Evolutionary conservation across 192 early-diverging fungal genomes (phyloP), one percentile per base, ranked within the genome.

Genomic region (Coemansia sp.): DNA sequence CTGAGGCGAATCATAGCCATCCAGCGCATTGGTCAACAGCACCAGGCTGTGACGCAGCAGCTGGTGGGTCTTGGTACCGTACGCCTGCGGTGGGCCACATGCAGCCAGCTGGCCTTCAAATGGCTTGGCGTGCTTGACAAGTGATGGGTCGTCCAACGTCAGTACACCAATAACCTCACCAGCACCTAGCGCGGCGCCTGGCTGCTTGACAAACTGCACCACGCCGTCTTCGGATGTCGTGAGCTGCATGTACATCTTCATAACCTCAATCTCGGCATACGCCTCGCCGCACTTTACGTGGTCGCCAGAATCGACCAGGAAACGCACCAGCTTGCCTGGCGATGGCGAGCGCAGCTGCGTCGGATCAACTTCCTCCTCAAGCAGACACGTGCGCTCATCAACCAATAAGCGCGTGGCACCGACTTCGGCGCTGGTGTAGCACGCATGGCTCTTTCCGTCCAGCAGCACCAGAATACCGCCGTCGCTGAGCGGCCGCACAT

Each of bases 221-320:
- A 93, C 79, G 55, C 97, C 97, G 78, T 90, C 90, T 70, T 97
- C 94, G 25, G 86, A 75, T 31, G 95, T 92, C 21, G 95, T 83
- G 68, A 99, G 82, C 57, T 96, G 94, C 97, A 99, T 99, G 83
- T 97, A 96, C 97, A 99, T 99, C 85, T 99, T 99, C 97, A 99
- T 99, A 50, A 96, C 94, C 85, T 99, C 97, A 74, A 99, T 98
- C 72, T 99, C 97, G 43, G 97, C 97, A 81, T 92, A 97, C 3
- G 93, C 92, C 64, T 98, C 90, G 48, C 93, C 93, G 29, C 87
- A 71, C 23, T 88, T 87, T 60, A 99, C 86, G 65, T 98, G 97
- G 62, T 87, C 88, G 48, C 95, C 95, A 41, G 94, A 93, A 29
- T 97, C 92, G n/a, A 95, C 86, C 47, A 99, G 77, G 71, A 90